phyloP scores from a whole-genome alignment of 768 basidiomycete species.

The Vararia minispora region DNA sequence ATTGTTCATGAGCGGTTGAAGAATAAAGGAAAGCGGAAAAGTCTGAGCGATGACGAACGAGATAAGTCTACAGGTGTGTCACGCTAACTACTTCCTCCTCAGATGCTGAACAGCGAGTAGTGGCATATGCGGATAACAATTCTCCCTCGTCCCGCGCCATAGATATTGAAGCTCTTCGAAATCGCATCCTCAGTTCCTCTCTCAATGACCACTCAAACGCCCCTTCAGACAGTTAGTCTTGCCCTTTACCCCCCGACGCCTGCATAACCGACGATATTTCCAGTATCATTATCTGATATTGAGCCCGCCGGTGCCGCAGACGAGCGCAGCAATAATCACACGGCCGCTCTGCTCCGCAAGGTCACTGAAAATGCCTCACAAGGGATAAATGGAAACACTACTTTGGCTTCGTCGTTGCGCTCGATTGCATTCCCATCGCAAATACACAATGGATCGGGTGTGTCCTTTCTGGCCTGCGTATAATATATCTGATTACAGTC shows the following conservation, averaged over 20 bases:
- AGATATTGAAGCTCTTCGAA: conserved; percentile 9
- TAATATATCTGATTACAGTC: neutral
- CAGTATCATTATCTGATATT: conserved; percentile 6
- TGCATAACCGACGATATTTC: neutral
- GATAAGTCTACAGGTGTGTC: conserved; percentile 11
- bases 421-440: conserved; percentile 12
- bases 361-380: conserved; percentile 1
- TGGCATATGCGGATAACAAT: neutral
- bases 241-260: neutral
- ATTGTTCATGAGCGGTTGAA: conserved; percentile 11
- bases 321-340: conserved; percentile 6
- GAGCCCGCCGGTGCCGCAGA: conserved; percentile 5
- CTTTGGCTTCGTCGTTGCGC: conserved; percentile 9
- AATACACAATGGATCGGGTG: conserved; percentile 12
- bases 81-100: neutral
- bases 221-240: conserved; percentile 5
- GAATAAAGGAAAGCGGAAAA: conserved; percentile 12
- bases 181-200: conserved; percentile 5
- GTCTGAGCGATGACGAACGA: conserved; percentile 12
- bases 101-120: neutral
- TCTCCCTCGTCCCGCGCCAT: conserved; percentile 6
- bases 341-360: conserved; percentile 7
- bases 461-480: neutral
- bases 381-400: conserved; percentile 1
- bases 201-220: conserved; percentile 1